Evolutionary conservation across 495 filamentous ascomycete genomes (phyloP), one percentile per base, ranked within the genome.

Genomic region (Parathielavia hyrcaniae): DNA sequence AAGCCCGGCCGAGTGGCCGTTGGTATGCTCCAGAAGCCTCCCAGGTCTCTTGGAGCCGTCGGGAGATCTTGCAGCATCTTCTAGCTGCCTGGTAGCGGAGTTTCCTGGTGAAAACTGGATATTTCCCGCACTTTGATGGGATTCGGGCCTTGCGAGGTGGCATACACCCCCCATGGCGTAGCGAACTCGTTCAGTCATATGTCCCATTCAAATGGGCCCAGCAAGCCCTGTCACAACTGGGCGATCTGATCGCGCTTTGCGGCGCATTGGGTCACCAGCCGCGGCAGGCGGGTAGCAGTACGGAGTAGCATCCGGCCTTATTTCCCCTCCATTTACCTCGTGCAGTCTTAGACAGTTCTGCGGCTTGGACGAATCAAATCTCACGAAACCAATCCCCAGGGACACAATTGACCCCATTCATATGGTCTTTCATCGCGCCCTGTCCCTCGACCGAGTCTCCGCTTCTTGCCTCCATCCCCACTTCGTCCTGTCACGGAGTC

Each of bases 281-380:
- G 40, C 11, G 2, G 30, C 46, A 34, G 58, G 43, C 35, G 53
- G 60, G 67, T 67, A 45, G 26, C 26, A 30, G 26, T n/a, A n/a
- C n/a, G n/a, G n/a, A n/a, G n/a, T 30, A 30, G 45, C 60, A 67
- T 63, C 64, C 64, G 67, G 62, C 64, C 57, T 49, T 67, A 65
- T 65, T 30, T 69, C 51, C 30, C 46, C 36, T 56, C 54, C 53
- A 59, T 49, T 23, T 50, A 38, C 49, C 12, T 54, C 38, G 47
- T 48, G 53, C 46, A 49, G 44, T 48, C 48, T 19, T 34, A 52
- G 38, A 49, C 22, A 48, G 22, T 39, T 17, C 48, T 35, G 46
- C 62, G 54, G 49, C 38, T n/a, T 36, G 53, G 53, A 46, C 64
- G 62, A 69, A 69, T 67, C 60, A 67, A 16, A 51, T 48, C 10